Evolutionary conservation across 108 stramenopile species (phyloP), one percentile per base, ranked within the genome.

Genomic region (Fistulifera pelliculosa): DNA sequence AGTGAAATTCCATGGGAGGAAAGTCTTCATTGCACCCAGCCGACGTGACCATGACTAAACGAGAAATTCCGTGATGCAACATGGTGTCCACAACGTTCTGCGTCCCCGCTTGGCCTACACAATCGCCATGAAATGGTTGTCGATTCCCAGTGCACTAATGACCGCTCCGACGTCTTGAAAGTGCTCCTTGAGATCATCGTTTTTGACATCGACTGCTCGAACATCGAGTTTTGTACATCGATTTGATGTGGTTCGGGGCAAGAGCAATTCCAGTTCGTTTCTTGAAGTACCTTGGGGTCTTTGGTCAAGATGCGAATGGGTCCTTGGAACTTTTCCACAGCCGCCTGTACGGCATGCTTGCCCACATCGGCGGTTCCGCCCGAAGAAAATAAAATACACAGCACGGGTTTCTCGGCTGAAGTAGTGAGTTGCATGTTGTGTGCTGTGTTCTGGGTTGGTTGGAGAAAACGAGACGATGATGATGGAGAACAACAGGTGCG

Each of bases 61-160:
- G 61, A 11, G 61, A 8, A 12, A 89, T 56, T 18, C 65, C 58
- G 23, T 17, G 19, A 19, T 31, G 26, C n/a, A 44, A 27, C 87
- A 85, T 85, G 40, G 83, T 74, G 8, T 56, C 38, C 21, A 90
- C 65, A 0, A 85, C 64, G n/a, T 72, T 64, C 23, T 43, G 61
- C 31, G 65, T 90, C 44, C 87, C 87, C 35, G 55, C 52, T 17
- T 41, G 16, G 2, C 63, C 76, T n/a, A 74, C 38, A n/a, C 48
- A 56, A 22, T 58, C 50, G 1, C 48, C 38, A 47, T 81, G 27
- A 19, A 64, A 59, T 0, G 76, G 69, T 52, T 85, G 81, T 27
- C 88, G 79, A 62, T 83, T 76, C 14, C 88, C 12, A 90, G 61
- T 62, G 84, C 75, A 22, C 76, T 74, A 41, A 90, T 61, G 24